Conservation (phyloP, 805 yeast genomes). For the Candida rishiriensis region DNA sequence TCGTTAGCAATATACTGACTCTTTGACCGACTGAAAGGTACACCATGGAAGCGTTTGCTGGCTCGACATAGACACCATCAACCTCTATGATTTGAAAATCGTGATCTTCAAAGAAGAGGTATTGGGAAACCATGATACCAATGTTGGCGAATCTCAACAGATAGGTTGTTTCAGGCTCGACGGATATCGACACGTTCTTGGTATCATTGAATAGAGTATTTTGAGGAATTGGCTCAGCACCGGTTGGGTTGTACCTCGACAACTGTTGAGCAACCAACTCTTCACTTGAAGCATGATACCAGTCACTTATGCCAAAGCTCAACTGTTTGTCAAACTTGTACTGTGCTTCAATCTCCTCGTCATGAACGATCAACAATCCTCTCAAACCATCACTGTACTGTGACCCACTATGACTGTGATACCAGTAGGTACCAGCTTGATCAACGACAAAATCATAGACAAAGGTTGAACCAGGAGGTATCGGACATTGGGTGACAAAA, state of each 20-base stretch:
- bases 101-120: constrained; percentile 63
- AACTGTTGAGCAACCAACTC: constrained; percentile 45
- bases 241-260: constrained; percentile 72
- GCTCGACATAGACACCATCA: constrained; percentile 67
- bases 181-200: constrained; percentile 48
- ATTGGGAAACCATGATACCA: constrained; percentile 74
- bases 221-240: constrained; percentile 79
- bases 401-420: constrained; percentile 73
- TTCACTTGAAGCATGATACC: constrained; percentile 54
- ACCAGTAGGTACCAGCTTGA: constrained; percentile 81
- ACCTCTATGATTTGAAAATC: constrained; percentile 67
- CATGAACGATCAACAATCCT: constrained; percentile 64
- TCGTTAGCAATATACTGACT: constrained; percentile 59
- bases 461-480: constrained; percentile 61
- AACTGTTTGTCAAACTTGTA: constrained; percentile 62
- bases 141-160: constrained; percentile 59
- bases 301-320: constrained; percentile 53
- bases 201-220: constrained; percentile 63
- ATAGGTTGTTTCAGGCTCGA: constrained; percentile 59
- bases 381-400: constrained; percentile 79
- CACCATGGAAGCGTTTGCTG: constrained; percentile 48
- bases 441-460: constrained; percentile 68
- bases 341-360: constrained; percentile 38
- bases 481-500: constrained; percentile 77
- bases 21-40: constrained; percentile 81